Evolutionary conservation across 352 stramenopile genomes (phyloP).

Genomic region (Poterioochromonas sp.): DNA sequence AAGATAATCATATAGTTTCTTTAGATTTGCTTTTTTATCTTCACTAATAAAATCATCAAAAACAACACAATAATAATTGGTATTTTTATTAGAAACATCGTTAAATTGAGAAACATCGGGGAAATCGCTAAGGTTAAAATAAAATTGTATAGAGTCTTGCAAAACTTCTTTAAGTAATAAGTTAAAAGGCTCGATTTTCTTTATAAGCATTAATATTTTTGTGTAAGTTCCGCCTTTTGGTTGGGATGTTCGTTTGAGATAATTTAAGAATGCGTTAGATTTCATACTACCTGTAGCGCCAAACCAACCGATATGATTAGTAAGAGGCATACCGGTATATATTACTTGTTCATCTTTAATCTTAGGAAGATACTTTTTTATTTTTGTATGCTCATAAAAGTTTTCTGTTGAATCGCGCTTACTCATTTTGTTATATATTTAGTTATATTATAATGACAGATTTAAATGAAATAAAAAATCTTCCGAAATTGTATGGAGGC

Average conservation of each 20-base stretch:
- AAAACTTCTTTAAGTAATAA: neutral
- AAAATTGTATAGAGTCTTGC: neutral
- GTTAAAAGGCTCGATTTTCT: neutral
- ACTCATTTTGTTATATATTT: neutral
- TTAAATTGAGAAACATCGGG: neutral
- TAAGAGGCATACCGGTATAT: neutral
- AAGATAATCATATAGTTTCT: neutral
- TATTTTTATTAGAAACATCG: neutral
- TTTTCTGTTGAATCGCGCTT: neutral
- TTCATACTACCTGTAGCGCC: neutral
- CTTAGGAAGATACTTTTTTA: neutral
- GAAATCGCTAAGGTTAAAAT: neutral
- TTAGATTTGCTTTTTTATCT: neutral
- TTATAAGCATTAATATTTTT: neutral
- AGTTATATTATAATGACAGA: too few relatives aligned
- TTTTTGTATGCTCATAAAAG: neutral
- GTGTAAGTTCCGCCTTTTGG: too few relatives aligned
- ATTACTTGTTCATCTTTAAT: neutral
- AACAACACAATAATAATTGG: neutral
- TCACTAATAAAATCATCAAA: neutral
- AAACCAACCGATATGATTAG: neutral
- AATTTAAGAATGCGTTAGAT: neutral
- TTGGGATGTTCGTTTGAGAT: neutral
- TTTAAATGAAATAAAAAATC: neutral
- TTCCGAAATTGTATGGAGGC: neutral